Evolutionary conservation across 495 filamentous ascomycete genomes (phyloP).

Genomic region (Annulohypoxylon nitens): DNA sequence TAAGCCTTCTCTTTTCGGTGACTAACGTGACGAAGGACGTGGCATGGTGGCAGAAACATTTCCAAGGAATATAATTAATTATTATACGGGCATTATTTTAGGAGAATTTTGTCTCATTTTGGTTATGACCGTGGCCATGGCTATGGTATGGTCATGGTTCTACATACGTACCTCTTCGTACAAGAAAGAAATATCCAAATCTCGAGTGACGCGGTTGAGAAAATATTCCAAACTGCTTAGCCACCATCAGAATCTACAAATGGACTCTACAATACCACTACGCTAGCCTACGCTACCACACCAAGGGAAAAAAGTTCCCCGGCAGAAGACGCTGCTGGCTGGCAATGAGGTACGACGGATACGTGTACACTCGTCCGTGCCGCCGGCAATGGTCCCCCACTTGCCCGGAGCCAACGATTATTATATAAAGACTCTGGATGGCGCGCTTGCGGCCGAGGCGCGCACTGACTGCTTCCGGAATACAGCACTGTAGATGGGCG

Average conservation of each 20-base stretch:
- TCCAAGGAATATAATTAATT: slow-evolving; percentile 1
- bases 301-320: slow-evolving; percentile 3
- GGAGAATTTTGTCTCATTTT: slow-evolving; percentile 26
- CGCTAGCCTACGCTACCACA: background rate
- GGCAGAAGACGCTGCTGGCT: slow-evolving; percentile 33
- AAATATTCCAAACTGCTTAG: slow-evolving; percentile 4
- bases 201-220: slow-evolving; percentile 35
- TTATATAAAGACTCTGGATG: slow-evolving; percentile 47
- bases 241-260: background rate
- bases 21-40: slow-evolving; percentile 17
- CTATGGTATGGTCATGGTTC: slow-evolving; percentile 3
- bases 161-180: background rate
- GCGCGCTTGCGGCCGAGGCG: slow-evolving; percentile 39
- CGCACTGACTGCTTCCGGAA: slow-evolving; percentile 42
- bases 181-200: slow-evolving; percentile 8
- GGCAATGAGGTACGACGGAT: slow-evolving; percentile 36
- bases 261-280: background rate
- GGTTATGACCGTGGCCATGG: slow-evolving; percentile 1
- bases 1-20: background rate
- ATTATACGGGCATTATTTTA: slow-evolving; percentile 23
- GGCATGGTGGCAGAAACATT: slow-evolving; percentile 5
- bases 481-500: slow-evolving; percentile 27
- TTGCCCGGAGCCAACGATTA: slow-evolving; percentile 32
- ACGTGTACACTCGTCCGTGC: slow-evolving; percentile 33
- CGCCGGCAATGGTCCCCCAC: slow-evolving; percentile 41